Percentiles rank a stretch among this genome's conserved stretches.
These are phyloP conservation scores for Dryadomyces quercivorus DNA, from an alignment of 2,329 filamentous ascomycete species.

Conservation along the genomic window DNA sequence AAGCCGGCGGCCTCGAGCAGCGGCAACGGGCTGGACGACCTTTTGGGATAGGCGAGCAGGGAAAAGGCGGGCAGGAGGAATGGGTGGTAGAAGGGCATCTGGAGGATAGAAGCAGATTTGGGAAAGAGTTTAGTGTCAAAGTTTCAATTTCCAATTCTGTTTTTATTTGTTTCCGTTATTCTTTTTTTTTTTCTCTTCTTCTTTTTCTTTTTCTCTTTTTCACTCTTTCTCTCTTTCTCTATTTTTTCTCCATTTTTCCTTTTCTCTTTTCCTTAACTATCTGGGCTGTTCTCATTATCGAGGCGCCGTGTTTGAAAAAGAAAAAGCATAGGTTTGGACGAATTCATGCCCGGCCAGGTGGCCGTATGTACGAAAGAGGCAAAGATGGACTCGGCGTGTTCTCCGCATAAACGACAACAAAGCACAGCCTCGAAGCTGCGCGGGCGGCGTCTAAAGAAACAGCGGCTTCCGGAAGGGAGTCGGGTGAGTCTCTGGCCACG, in stretches of 20 bases:
- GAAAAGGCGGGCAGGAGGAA: neutral
- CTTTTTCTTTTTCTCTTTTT: too few species aligned
- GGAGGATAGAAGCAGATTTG: neutral
- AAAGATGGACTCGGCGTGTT: neutral
- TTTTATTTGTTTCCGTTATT: neutral
- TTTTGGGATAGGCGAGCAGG: slow-evolving; percentile 26
- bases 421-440: neutral
- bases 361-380: neutral
- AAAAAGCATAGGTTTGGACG: neutral
- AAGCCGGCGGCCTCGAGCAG: slow-evolving; percentile 17
- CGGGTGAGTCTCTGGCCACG: neutral
- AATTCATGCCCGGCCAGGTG: neutral
- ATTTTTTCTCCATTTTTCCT: too few species aligned
- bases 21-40: slow-evolving; percentile 29
- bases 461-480: neutral
- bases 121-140: neutral
- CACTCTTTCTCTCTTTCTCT: too few species aligned
- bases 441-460: neutral
- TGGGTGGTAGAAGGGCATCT: neutral
- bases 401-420: neutral
- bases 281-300: neutral
- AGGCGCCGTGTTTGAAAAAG: neutral
- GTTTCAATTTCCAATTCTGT: neutral
- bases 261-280: too few species aligned
- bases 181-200: too few species aligned